These are phyloP conservation scores for Agaricales sp. DNA, from an alignment of 1,284 basidiomycete genomes.

Conservation along the genomic window DNA sequence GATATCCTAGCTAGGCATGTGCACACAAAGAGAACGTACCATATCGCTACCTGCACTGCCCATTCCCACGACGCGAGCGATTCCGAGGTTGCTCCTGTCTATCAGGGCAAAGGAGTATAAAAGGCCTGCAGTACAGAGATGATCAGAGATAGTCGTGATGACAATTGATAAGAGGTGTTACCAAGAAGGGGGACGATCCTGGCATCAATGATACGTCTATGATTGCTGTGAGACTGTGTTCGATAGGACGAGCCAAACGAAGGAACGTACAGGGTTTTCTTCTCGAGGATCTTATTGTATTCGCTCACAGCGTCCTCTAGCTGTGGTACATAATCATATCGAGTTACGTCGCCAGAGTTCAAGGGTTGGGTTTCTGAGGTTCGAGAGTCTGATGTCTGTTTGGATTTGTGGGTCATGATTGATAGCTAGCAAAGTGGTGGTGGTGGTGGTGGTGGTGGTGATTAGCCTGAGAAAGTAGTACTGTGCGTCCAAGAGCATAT, in stretches of 20 bases:
- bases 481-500: background rate
- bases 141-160: background rate
- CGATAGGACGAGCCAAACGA: too few relatives aligned
- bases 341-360: background rate
- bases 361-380: background rate
- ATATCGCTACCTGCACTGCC: background rate
- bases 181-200: background rate
- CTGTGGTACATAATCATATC: background rate
- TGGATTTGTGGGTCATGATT: background rate
- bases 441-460: background rate
- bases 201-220: background rate
- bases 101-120: conserved; percentile 3
- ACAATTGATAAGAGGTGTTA: background rate
- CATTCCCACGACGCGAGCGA: conserved; percentile 2
- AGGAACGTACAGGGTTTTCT: background rate
- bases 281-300: background rate
- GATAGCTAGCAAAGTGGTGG: too few relatives aligned
- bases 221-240: background rate
- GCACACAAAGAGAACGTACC: background rate
- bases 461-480: background rate
- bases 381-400: background rate
- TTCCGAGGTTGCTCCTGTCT: conserved; percentile 2
- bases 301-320: background rate
- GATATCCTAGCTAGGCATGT: background rate
- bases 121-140: background rate